These are phyloP conservation scores for Corrigiola litoralis DNA, from an alignment of 179 eudicot genomes.

Conservation along the genomic window DNA sequence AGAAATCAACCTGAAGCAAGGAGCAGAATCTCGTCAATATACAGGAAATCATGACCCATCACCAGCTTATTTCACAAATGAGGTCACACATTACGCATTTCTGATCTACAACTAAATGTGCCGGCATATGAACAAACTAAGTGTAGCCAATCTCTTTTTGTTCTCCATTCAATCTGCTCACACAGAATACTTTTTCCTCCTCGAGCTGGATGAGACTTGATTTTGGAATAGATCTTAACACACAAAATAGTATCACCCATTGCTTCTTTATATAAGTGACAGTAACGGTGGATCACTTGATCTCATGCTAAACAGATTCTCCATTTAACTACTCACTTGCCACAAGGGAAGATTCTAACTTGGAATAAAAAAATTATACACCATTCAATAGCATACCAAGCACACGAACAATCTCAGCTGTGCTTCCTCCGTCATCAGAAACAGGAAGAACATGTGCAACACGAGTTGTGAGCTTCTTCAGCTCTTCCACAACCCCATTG, in stretches of 20 bases:
- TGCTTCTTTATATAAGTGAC: neutral
- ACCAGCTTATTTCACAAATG: constrained; percentile 3
- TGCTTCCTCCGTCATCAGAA: constrained; percentile 99
- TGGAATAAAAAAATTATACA: neutral
- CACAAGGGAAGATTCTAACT: neutral
- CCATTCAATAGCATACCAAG: constrained; percentile 46
- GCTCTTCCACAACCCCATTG: constrained; percentile 93
- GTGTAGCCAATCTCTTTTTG: neutral
- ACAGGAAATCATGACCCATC: constrained; percentile 4
- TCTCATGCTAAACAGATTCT: neutral
- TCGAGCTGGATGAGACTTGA: neutral
- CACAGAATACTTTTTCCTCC: too few species aligned
- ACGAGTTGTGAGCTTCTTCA: constrained; percentile 80
- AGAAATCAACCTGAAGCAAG: neutral
- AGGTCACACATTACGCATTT: neutral
- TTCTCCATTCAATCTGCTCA: too few species aligned
- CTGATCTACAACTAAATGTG: neutral
- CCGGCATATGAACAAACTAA: neutral
- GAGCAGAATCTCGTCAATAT: neutral
- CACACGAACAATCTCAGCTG: constrained; percentile 98
- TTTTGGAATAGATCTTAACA: neutral
- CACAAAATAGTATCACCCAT: neutral
- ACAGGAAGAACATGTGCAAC: constrained; percentile 97
- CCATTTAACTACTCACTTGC: neutral
- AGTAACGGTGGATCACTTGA: neutral